Evolutionary conservation across 495 filamentous ascomycete species (phyloP).

Genomic region (Ramalina intermedia): DNA sequence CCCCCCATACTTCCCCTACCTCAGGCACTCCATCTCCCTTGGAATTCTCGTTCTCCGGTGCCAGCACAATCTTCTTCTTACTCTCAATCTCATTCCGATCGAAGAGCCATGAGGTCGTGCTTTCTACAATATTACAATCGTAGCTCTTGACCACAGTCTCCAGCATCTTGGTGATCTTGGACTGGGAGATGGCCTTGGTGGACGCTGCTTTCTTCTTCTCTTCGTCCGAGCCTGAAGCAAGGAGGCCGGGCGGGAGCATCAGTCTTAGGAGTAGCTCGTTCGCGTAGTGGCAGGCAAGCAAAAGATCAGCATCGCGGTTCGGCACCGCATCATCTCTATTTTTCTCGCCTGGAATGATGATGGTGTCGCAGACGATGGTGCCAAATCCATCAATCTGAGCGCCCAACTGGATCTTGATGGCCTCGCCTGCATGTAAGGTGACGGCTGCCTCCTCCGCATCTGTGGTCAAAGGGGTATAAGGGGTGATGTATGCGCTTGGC

Average conservation of each 20-base stretch:
- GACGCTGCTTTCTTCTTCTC: constrained; percentile 86
- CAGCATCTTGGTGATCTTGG: constrained; percentile 68
- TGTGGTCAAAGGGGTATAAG: constrained; percentile 80
- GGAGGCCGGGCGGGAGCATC: constrained; percentile 74
- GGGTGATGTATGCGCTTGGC: constrained; percentile 84
- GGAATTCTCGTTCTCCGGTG: constrained; percentile 63
- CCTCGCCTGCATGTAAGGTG: constrained; percentile 66
- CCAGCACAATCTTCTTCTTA: constrained; percentile 93
- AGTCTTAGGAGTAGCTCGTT: constrained; percentile 87
- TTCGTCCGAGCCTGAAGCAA: constrained; percentile 74
- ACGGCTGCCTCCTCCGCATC: constrained; percentile 71
- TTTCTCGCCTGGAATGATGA: constrained; percentile 51
- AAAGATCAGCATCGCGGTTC: constrained; percentile 68
- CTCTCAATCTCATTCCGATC: constrained; percentile 94
- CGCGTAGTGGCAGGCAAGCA: constrained; percentile 84
- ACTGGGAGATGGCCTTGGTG: constrained; percentile 63
- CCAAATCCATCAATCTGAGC: constrained; percentile 97
- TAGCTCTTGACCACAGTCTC: constrained; percentile 88
- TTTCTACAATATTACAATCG: constrained; percentile 87
- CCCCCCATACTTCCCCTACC: constrained; percentile 92
- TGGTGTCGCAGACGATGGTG: constrained; percentile 87
- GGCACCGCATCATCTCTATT: constrained; percentile 42
- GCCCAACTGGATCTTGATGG: constrained; percentile 91
- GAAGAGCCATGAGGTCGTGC: constrained; percentile 92
- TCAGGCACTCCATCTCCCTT: constrained; percentile 87